Percentiles rank a stretch among this genome's conserved stretches.
Conservation (phyloP, 2,329 filamentous ascomycete genomes). For the Hypoxylon sp. region DNA sequence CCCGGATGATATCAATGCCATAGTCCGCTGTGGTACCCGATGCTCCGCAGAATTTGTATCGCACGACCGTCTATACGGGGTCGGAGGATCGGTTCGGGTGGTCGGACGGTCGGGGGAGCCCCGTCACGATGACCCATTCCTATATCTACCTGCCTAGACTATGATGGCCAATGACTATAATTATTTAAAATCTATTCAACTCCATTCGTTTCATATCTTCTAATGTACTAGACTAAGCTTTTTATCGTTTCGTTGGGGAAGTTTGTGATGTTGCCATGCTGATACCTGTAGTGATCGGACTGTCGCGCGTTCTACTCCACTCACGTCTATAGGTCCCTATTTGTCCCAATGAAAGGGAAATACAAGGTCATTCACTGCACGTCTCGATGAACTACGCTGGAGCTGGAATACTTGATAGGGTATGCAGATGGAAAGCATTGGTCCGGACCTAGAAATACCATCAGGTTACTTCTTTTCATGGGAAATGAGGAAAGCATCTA, state of each 20-base stretch:
- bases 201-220: background rate
- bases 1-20: slow-evolving; percentile 7
- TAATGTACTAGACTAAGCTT: background rate
- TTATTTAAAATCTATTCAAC: background rate
- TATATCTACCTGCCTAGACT: background rate
- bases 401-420: background rate
- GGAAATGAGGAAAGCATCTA: background rate
- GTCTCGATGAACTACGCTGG: background rate
- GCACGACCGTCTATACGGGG: slow-evolving; percentile 8
- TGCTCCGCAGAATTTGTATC: slow-evolving; percentile 10
- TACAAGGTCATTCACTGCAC: background rate
- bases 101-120: slow-evolving; percentile 28
- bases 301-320: background rate
- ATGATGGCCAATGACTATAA: background rate
- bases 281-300: background rate
- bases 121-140: background rate
- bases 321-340: background rate
- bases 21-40: slow-evolving; percentile 8
- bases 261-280: no score
- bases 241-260: background rate
- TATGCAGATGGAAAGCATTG: background rate
- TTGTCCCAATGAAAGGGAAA: background rate
- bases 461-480: background rate
- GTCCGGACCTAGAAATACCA: background rate
- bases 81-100: slow-evolving; percentile 29